Evolutionary conservation across 306 rosid species (phyloP).

Genomic region (Vigna reflexopilosa): DNA sequence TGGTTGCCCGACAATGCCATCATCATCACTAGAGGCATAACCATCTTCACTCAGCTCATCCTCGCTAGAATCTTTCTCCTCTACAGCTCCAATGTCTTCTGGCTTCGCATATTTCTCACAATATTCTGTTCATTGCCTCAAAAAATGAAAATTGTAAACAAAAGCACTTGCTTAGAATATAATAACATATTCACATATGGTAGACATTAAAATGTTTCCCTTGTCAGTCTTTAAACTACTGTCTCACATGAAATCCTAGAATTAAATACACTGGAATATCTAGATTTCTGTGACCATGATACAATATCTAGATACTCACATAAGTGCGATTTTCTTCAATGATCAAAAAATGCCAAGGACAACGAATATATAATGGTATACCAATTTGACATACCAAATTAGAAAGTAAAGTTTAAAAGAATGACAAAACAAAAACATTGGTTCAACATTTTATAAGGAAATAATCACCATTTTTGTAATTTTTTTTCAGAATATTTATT

Average conservation of each 20-base stretch:
- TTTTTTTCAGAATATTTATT: background rate
- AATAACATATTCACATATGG: constrained; percentile 26
- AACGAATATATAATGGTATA: too few relatives aligned
- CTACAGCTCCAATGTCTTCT: constrained; percentile 64
- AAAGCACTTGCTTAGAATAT: constrained; percentile 29
- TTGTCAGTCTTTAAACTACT: constrained; percentile 3
- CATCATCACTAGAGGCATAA: constrained; percentile 72
- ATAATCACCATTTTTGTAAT: background rate
- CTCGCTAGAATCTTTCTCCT: constrained; percentile 70
- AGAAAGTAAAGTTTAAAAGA: background rate
- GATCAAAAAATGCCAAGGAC: background rate
- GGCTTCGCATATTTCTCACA: constrained; percentile 84
- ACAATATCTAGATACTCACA: background rate
- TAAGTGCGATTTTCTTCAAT: background rate
- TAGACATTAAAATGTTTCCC: constrained; percentile 25
- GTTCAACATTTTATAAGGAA: background rate
- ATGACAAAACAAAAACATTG: constrained; percentile 19
- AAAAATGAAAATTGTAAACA: constrained; percentile 19
- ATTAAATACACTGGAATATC: background rate
- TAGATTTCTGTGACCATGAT: constrained; percentile 20
- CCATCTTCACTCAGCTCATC: constrained; percentile 87
- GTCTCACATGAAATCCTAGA: too few relatives aligned
- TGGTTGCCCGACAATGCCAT: constrained; percentile 69
- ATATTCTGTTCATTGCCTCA: constrained; percentile 61
- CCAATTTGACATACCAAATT: background rate